Evolutionary conservation across 768 basidiomycete species (phyloP), one percentile per base, ranked within the genome.

Genomic region (Rhodotorula taiwanensis): DNA sequence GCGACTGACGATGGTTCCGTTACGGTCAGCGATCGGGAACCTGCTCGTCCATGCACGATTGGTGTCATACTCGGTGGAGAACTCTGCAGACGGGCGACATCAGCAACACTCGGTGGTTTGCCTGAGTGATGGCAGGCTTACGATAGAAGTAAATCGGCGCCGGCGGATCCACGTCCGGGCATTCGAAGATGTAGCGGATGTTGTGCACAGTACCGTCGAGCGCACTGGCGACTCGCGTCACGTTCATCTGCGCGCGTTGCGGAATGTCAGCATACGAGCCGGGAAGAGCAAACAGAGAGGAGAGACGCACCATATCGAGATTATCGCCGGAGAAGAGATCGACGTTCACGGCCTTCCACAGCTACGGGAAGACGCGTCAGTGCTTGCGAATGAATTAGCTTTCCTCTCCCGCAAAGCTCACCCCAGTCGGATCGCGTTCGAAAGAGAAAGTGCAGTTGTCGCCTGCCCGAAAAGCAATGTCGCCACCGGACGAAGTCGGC

Each of bases 121-220:
- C n/a, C n/a, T n/a, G n/a, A n/a, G n/a, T n/a, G n/a, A n/a, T n/a
- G 18, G 20, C 31, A 25, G 36, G 13, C 58, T 34, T 10, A 64
- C 67, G 60, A 43, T 70, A 63, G 58, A 71, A 71, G 45, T 71
- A 71, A 52, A 71, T 71, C 0, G 63, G 57, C 16, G 70, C 67
- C 2, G 52, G 49, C 23, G 61, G 60, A 6, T 48, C 52, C 25
- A 71, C 70, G 11, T 65, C 55, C 1, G 70, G 70, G 36, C 70
- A 68, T 0, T 16, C 43, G 27, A 51, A 71, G 7, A 30, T 23
- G 49, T 43, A 20, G 41, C 66, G 53, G n/a, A 27, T 36, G 6
- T 62, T 36, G 1, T 36, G 52, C 6, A n/a, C n/a, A 4, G 70
- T 71, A 0, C 64, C 70, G 33, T 71, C 70, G 33, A 70, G 33